phyloP scores from a whole-genome alignment of 2,329 filamentous ascomycete species.

The Calonectria henricotiae region DNA sequence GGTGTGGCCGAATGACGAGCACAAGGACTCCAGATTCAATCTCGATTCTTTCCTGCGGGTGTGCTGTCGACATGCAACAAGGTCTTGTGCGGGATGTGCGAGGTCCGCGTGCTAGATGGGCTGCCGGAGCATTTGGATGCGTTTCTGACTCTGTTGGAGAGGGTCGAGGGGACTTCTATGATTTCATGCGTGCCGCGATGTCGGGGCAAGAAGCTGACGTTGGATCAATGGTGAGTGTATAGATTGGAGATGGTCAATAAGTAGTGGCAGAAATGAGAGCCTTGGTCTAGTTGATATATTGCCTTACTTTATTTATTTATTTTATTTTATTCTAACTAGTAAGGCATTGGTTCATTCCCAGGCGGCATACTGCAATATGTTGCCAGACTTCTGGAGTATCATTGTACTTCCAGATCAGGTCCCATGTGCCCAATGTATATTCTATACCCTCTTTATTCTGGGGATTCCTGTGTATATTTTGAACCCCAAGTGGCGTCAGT shows the following conservation, averaged over 20 bases:
- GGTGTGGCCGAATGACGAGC: constrained; percentile 7
- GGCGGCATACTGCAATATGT: no score
- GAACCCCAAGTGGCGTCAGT: constrained; percentile 41
- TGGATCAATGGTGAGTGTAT: background rate
- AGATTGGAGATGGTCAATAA: background rate
- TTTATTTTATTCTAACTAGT: no score
- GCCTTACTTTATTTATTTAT: no score
- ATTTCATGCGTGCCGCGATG: constrained; percentile 11
- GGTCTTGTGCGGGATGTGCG: constrained; percentile 28
- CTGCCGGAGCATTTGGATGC: constrained; percentile 27
- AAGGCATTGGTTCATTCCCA: no score
- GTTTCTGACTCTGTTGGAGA: constrained; percentile 14
- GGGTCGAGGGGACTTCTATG: constrained; percentile 2
- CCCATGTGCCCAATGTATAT: background rate
- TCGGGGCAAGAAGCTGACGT: constrained; percentile 1
- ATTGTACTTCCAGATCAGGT: background rate
- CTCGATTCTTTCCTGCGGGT: background rate
- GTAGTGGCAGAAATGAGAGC: background rate
- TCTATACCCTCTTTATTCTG: constrained; percentile 32
- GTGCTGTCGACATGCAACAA: constrained; percentile 24
- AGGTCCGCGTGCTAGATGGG: constrained; percentile 22
- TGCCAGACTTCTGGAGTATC: no score
- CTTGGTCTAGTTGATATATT: no score
- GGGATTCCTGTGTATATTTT: constrained; percentile 42
- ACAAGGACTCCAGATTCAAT: background rate